Evolutionary conservation across 768 basidiomycete genomes (phyloP), one percentile per base, ranked within the genome.

Genomic region (Omphalotus guepiniiformis): DNA sequence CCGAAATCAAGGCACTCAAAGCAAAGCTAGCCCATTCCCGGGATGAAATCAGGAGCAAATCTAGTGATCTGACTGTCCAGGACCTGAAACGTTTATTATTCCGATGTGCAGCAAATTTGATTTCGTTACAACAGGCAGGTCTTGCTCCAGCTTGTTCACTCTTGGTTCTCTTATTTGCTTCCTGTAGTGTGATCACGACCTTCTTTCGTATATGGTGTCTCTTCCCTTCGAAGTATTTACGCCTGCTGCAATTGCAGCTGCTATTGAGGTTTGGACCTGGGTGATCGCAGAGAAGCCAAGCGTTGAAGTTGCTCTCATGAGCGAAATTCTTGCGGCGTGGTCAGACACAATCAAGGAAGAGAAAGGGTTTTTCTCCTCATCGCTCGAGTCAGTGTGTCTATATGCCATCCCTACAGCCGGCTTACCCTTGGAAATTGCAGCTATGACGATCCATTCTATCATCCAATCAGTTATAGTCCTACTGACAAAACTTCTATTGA

Each of bases 181-280:
- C 38, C 36, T 22, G 25, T 19, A 95, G 92, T 84, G 82, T 59
- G 91, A 98, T 49, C 78, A 87, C 58, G 87, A 88, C 19, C 71
- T 98, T 12, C 68, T 98, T 8, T 87, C 90, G 64, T 85, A 92
- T 62, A 71, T 98, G 21, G 93, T 98, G 6, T 73, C 77, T 27
- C 64, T 98, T 15, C 96, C 96, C 0, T 89, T 98, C 56, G 85
- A 88, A 47, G 84, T 89, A 2, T 91, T 91, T 52, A 93, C 88
- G 1, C 91, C 93, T 1, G 71, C 88, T 3, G 82, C 93, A 1
- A 80, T 97, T 48, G 78, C 89, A 13, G 80, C 89, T 2, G 94
- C 91, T 0, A 84, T 93, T 35, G 93, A 98, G 59, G 85, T 87
- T 8, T 98, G 96, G 96, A 92, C 88, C 3, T 97, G 94, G 94